Evolutionary conservation across 2,329 filamentous ascomycete species (phyloP).

Genomic region (Botrytis byssoidea): DNA sequence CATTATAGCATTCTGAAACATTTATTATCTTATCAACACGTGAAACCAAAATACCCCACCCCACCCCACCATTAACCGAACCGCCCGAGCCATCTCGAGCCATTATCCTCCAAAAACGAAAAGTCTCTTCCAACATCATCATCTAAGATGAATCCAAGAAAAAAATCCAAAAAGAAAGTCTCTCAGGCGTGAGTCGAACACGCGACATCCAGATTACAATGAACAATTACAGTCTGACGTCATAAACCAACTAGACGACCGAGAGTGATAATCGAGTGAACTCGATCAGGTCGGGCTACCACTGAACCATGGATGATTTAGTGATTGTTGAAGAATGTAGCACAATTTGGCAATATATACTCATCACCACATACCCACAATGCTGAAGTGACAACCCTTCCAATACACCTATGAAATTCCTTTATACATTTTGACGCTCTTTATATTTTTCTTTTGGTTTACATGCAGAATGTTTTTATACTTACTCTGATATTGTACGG

Average conservation of each 20-base stretch:
- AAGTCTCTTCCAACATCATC: neutral
- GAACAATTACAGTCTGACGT: constrained; percentile 12
- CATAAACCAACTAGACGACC: constrained; percentile 13
- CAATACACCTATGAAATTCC: neutral
- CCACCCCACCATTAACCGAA: too few species aligned
- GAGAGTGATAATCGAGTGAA: constrained; percentile 11
- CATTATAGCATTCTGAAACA: neutral
- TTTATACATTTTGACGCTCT: neutral
- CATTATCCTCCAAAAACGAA: neutral
- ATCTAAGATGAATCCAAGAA: neutral
- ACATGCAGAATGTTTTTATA: accelerated
- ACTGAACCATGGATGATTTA: neutral
- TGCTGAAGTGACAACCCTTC: too few species aligned
- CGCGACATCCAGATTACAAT: constrained; percentile 15
- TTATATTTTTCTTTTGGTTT: neutral
- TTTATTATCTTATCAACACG: neutral
- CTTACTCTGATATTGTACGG: neutral
- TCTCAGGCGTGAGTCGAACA: constrained; percentile 14
- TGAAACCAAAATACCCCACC: neutral
- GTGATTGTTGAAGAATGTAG: neutral
- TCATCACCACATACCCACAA: accelerated
- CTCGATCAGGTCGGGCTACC: constrained; percentile 4
- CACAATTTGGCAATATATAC: neutral
- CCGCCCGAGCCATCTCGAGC: neutral
- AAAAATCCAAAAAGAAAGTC: neutral